Evolutionary conservation across 805 yeast species (phyloP).

Genomic region (Blastobotrys americana): DNA sequence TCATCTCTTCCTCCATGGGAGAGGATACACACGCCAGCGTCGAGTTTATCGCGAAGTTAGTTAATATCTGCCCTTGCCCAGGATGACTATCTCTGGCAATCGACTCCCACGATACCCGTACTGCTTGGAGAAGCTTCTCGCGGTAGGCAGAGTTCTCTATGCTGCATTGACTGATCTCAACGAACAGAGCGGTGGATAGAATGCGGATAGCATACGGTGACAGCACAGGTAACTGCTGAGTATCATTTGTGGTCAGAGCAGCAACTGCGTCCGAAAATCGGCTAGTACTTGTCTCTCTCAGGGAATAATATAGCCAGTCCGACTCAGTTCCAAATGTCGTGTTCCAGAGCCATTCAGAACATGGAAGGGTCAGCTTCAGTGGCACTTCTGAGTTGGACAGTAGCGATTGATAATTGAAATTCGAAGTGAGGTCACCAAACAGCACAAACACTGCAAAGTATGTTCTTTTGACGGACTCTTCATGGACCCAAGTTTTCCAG

Average conservation of each 20-base stretch:
- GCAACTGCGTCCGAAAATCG: conserved; percentile 4
- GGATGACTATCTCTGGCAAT: conserved; percentile 15
- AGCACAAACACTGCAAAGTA: conserved; percentile 27
- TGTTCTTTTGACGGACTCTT: conserved; percentile 27
- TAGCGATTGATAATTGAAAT: conserved; percentile 26
- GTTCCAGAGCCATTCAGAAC: conserved; percentile 29
- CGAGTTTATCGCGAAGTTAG: conserved; percentile 8
- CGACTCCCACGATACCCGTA: conserved; percentile 7
- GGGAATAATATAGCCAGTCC: conserved; percentile 18
- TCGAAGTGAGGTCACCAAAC: conserved; percentile 24
- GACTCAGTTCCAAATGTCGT: conserved; percentile 18
- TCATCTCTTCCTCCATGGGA: conserved; percentile 14
- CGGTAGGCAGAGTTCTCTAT: conserved; percentile 1
- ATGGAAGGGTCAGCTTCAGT: conserved; percentile 24
- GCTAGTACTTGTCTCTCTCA: conserved; percentile 5
- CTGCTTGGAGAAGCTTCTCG: conserved; percentile 5
- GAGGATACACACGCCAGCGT: conserved; percentile 8
- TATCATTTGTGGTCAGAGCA: background rate
- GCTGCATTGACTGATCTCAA: conserved; percentile 16
- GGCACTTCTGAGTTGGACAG: conserved; percentile 19
- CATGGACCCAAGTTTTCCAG: conserved; percentile 26
- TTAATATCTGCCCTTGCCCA: conserved; percentile 18
- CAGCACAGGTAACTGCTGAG: conserved; percentile 7
- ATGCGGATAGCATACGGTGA: conserved; percentile 21
- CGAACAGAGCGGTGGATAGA: conserved; percentile 22